A percentile compares a stretch with the other conserved stretches of the same genome.
Evolutionary conservation across 2,329 filamentous ascomycete species (phyloP).

Genomic region (Phaeomoniella chlamydospora): DNA sequence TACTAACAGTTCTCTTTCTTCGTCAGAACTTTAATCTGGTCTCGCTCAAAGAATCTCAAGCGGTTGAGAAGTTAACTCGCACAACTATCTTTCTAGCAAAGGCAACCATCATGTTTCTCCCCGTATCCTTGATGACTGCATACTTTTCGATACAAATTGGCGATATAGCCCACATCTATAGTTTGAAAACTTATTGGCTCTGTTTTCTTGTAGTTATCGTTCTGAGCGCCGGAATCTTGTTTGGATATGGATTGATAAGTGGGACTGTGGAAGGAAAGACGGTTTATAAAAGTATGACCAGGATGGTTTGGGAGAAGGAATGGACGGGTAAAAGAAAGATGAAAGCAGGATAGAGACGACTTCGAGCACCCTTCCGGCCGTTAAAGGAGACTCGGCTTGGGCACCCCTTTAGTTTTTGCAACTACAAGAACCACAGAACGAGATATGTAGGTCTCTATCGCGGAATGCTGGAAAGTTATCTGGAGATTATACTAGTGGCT

Average conservation of each 20-base stretch:
- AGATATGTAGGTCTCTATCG: no score
- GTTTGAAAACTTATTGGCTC: constrained; percentile 50
- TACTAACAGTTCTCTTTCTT: constrained; percentile 7
- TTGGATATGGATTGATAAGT: constrained; percentile 41
- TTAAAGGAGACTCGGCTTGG: no score
- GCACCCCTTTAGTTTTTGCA: no score
- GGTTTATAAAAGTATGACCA: constrained; percentile 20
- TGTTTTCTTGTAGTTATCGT: constrained; percentile 50
- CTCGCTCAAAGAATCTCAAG: constrained; percentile 58
- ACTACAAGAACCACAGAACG: no score
- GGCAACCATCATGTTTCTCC: constrained; percentile 60
- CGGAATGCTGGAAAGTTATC: no score
- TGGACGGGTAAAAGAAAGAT: not conserved
- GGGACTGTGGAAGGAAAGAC: constrained; percentile 42
- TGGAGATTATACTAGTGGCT: no score
- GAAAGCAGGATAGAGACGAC: not conserved
- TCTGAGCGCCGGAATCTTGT: constrained; percentile 42
- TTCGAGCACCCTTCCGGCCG: no score
- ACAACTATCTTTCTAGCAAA: constrained; percentile 61
- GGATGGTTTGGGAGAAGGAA: constrained; percentile 5
- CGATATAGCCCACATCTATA: constrained; percentile 42
- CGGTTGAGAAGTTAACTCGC: constrained; percentile 56
- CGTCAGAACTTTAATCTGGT: constrained; percentile 62
- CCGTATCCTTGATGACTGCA: constrained; percentile 58
- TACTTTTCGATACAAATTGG: constrained; percentile 58